phyloP scores from a whole-genome alignment of 2,329 filamentous ascomycete genomes.

The Apiospora sp. region DNA sequence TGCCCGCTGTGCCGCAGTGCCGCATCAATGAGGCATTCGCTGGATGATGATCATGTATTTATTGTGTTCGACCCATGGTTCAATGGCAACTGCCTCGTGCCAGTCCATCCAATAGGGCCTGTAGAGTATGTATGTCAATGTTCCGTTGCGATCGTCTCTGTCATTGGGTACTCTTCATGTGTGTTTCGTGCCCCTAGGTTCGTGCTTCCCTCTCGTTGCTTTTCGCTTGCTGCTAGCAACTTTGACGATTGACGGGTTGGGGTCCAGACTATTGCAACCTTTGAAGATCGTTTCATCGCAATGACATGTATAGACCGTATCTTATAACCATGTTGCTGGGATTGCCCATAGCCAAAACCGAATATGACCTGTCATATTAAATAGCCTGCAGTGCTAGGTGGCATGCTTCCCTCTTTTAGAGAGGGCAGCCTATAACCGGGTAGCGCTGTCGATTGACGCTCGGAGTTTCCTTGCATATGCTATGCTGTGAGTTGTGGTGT shows the following conservation, averaged over 20 bases:
- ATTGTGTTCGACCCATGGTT: background rate
- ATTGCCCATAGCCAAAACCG: background rate
- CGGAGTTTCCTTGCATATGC: constrained; percentile 1
- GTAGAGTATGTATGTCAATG: background rate
- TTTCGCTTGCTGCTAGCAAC: background rate
- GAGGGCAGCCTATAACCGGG: background rate
- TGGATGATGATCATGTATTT: background rate
- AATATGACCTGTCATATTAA: background rate
- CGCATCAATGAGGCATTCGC: background rate
- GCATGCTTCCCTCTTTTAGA: background rate
- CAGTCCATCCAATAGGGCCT: background rate
- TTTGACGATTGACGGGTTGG: constrained; percentile 3
- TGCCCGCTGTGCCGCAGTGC: constrained; percentile 15
- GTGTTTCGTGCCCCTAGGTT: background rate
- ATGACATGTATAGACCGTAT: background rate
- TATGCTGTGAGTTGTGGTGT: background rate
- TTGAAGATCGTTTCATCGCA: background rate
- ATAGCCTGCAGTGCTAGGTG: background rate
- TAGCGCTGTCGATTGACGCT: background rate
- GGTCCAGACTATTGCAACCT: background rate
- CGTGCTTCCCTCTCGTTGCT: background rate
- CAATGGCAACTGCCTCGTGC: background rate
- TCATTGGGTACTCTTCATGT: background rate
- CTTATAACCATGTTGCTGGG: background rate
- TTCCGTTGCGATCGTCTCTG: background rate